phyloP scores from a whole-genome alignment of 1,284 basidiomycete genomes.

The Fereydounia khargensis region DNA sequence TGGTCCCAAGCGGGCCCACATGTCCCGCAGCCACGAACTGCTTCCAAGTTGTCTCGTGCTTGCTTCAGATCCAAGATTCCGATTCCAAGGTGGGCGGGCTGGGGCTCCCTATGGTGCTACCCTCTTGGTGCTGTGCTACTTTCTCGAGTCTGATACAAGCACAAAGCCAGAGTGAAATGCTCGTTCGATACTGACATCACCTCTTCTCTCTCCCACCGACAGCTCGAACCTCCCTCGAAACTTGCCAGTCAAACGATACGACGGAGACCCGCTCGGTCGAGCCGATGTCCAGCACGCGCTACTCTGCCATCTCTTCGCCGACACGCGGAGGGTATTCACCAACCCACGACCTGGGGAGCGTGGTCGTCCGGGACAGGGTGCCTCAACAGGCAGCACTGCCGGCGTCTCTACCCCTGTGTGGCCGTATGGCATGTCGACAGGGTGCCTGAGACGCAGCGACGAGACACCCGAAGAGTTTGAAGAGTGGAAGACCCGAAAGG shows the following conservation, averaged over 20 bases:
- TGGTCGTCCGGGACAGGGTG: constrained; percentile 4
- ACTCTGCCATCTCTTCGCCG: constrained; percentile 72
- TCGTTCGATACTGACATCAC: too few relatives aligned
- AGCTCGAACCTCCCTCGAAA: constrained; percentile 37
- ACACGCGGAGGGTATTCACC: constrained; percentile 71
- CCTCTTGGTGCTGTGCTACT: too few relatives aligned
- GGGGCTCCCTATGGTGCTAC: constrained; percentile 1
- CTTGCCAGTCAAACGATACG: constrained; percentile 53
- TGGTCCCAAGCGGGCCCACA: too few relatives aligned
- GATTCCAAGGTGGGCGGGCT: background rate
- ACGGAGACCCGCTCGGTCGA: constrained; percentile 48
- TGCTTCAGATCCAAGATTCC: background rate
- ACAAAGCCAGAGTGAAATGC: background rate
- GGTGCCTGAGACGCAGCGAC: constrained; percentile 40
- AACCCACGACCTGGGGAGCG: constrained; percentile 59
- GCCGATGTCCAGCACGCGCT: constrained; percentile 80
- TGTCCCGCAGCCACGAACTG: too few relatives aligned
- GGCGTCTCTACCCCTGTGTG: constrained; percentile 41
- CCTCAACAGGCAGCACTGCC: constrained; percentile 13
- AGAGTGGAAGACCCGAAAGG: constrained; percentile 19
- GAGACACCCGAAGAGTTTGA: constrained; percentile 39
- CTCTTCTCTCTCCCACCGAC: constrained; percentile 6
- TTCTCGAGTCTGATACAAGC: background rate
- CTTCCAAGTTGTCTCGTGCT: background rate
- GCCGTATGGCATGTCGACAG: constrained; percentile 47